A percentile compares a stretch with the other conserved stretches of the same genome.
These are phyloP conservation scores for Omphalotus olearius DNA, from an alignment of 1,284 basidiomycete species.

Conservation along the genomic window DNA sequence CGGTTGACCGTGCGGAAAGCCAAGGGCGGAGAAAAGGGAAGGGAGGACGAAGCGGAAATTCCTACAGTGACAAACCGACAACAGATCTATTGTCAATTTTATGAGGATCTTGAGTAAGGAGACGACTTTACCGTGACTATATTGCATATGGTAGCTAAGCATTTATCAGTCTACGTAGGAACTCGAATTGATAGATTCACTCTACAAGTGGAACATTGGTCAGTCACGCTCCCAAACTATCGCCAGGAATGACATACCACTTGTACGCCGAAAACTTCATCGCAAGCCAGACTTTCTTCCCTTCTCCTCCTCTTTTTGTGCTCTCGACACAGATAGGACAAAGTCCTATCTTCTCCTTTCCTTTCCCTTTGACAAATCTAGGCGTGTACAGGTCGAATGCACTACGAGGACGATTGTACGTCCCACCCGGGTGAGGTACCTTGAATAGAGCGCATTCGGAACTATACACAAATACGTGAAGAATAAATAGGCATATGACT, in stretches of 20 bases:
- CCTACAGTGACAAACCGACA: constrained; percentile 31
- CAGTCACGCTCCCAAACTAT: neutral
- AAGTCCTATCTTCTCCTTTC: constrained; percentile 65
- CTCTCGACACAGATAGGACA: constrained; percentile 75
- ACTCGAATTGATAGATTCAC: neutral
- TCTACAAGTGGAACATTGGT: neutral
- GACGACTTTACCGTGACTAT: constrained; percentile 57
- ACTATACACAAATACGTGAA: constrained; percentile 21
- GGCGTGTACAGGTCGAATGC: constrained; percentile 72
- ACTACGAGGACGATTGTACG: constrained; percentile 52
- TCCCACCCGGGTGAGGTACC: constrained; percentile 40
- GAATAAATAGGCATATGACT: neutral
- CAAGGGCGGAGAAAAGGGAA: constrained; percentile 72
- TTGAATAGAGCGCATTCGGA: constrained; percentile 29
- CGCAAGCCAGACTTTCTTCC: constrained; percentile 61
- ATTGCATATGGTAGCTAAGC: constrained; percentile 74
- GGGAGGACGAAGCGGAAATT: constrained; percentile 54
- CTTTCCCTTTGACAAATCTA: constrained; percentile 69
- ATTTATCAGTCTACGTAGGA: constrained; percentile 9
- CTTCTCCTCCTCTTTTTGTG: constrained; percentile 56
- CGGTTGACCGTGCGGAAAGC: constrained; percentile 51
- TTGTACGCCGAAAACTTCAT: constrained; percentile 82
- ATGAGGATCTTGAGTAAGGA: neutral
- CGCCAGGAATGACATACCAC: constrained; percentile 39
- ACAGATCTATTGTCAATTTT: neutral